phyloP scores from a whole-genome alignment of 345 rosid species.

The Pistacia integerrima region DNA sequence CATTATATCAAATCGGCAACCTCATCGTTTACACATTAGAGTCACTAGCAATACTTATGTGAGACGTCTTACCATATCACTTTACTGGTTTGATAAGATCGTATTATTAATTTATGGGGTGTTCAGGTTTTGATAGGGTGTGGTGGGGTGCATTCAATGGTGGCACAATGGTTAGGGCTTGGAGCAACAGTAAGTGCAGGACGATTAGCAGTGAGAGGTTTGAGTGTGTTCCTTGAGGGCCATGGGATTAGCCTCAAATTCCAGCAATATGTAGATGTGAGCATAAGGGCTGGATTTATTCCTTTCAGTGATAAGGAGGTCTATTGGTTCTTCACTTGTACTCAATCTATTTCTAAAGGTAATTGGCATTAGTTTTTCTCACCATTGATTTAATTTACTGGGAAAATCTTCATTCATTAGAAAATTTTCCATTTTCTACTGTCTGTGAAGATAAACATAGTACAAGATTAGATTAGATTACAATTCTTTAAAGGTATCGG shows the following conservation, averaged over 20 bases:
- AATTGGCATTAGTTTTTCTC: neutral
- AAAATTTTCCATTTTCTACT: too few relatives aligned
- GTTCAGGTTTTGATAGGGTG: conserved; percentile 44
- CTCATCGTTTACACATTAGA: too few relatives aligned
- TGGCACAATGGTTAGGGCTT: conserved; percentile 39
- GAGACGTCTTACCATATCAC: too few relatives aligned
- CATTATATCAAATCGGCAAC: too few relatives aligned
- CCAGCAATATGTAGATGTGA: conserved; percentile 28
- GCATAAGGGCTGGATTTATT: conserved; percentile 32
- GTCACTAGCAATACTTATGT: too few relatives aligned
- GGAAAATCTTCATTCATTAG: neutral
- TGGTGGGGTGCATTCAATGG: conserved; percentile 38
- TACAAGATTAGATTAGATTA: too few relatives aligned
- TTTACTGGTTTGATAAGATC: too few relatives aligned
- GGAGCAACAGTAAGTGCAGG: conserved; percentile 25
- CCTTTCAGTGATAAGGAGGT: conserved; percentile 35
- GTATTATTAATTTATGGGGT: too few relatives aligned
- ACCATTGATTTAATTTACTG: neutral
- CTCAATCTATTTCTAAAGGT: conserved; percentile 20
- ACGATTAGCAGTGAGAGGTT: conserved; percentile 32
- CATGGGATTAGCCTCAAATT: conserved; percentile 21
- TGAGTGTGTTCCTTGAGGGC: conserved; percentile 31
- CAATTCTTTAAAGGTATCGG: too few relatives aligned
- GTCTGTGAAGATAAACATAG: too few relatives aligned
- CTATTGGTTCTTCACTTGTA: conserved; percentile 27